Evolutionary conservation across 2,329 filamentous ascomycete species (phyloP), one percentile per base, ranked within the genome.

Genomic region (Colletotrichum eremochloae): DNA sequence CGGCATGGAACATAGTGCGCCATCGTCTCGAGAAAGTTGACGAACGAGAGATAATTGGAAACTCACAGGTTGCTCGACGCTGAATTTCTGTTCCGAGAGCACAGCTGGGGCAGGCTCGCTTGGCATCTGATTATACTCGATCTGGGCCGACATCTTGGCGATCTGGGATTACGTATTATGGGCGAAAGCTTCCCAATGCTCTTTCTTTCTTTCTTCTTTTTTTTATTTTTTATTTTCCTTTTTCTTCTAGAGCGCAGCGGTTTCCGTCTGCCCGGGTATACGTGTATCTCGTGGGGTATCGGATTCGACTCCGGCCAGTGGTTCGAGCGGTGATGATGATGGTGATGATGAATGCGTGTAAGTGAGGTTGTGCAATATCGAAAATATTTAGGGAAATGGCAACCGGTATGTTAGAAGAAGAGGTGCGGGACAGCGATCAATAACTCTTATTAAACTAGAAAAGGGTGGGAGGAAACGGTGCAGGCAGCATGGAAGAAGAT

Each of bases 11-110:
- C 50, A 53, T 29, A 18, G 14, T 6, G n/a, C 14, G 15, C 29
- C 48, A 18, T 31, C 48, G 24, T 53, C 50, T 31, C 24, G 29
- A 52, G 29, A 52, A 14, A 9, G 50, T 20, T 14, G 14, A 15
- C 3, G 50, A 53, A 31, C 14, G 14, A 53, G 38, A 50, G 60
- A 46, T 46, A 9, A 71, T 65, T n/a, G 52, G 52, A 38, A 6
- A 77, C 81, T 63, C 78, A 82, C 81, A 48, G 81, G 81, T 71
- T 82, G 81, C 63, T 82, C 79, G 70, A 76, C 67, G 75, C 76
- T 81, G 61, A 75, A 65, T 67, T 75, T 78, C 38, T 70, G 74
- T 48, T 76, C 71, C 52, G 79, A 74, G 46, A 77, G 73, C 55
- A 78, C 76, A 53, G 75, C 76, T 48, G 80, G 80, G 63, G 78